Evolutionary conservation across 768 basidiomycete genomes (phyloP).

Genomic region (Clavulina sp.): DNA sequence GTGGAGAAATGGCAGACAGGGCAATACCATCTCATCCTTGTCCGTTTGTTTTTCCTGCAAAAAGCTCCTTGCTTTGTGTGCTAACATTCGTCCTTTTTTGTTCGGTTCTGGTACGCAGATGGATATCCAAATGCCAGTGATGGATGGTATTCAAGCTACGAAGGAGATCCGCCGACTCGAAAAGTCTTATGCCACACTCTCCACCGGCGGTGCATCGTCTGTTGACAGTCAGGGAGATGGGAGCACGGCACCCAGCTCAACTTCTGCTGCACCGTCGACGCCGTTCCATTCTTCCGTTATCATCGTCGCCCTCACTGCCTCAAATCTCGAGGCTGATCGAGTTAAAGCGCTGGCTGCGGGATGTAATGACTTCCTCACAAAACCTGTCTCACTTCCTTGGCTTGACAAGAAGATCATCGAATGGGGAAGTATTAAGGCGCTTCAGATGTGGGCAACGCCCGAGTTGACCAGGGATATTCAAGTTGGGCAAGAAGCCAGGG

Average conservation of each 20-base stretch:
- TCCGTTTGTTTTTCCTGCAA: constrained; percentile 24
- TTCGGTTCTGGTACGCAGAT: constrained; percentile 40
- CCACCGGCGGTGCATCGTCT: constrained; percentile 47
- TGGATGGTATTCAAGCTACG: constrained; percentile 96
- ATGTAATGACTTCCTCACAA: constrained; percentile 97
- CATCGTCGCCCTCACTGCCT: constrained; percentile 97
- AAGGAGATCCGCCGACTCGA: constrained; percentile 86
- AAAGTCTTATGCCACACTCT: constrained; percentile 33
- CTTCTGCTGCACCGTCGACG: constrained; percentile 22
- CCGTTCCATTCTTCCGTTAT: constrained; percentile 89
- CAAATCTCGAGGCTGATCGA: constrained; percentile 85
- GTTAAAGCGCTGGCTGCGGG: constrained; percentile 95
- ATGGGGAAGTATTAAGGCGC: constrained; percentile 93
- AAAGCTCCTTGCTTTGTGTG: neutral
- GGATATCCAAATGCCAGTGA: constrained; percentile 99
- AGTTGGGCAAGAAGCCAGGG: neutral
- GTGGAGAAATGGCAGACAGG: constrained; percentile 90
- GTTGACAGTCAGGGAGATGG: constrained; percentile 36
- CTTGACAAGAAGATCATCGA: constrained; percentile 96
- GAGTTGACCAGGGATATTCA: constrained; percentile 12
- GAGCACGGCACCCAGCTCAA: constrained; percentile 23
- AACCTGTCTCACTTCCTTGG: constrained; percentile 91
- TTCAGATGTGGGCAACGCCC: constrained; percentile 83
- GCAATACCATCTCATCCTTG: constrained; percentile 87
- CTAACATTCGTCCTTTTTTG: constrained; percentile 4